These are phyloP conservation scores for Leccinum pellstonianum DNA, from an alignment of 768 basidiomycete genomes.

Conservation along the genomic window DNA sequence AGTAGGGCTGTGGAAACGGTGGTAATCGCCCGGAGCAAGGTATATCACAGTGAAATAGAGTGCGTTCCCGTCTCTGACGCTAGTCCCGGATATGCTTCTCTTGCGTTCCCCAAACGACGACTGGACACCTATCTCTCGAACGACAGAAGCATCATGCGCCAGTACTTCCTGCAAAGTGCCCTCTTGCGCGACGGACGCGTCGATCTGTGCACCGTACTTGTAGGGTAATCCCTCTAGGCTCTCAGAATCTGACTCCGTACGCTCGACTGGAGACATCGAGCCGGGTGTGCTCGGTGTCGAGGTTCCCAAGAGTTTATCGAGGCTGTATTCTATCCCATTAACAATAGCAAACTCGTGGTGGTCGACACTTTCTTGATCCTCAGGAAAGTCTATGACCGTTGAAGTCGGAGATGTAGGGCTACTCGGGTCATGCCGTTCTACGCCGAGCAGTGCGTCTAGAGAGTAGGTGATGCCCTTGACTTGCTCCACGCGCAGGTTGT, in stretches of 20 bases:
- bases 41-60: conserved; percentile 96
- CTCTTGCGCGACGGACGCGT: conserved; percentile 71
- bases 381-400: conserved; percentile 40
- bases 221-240: conserved; percentile 34
- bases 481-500: conserved; percentile 80
- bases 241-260: conserved; percentile 21
- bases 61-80: conserved; percentile 70
- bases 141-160: conserved; percentile 70
- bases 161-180: conserved; percentile 53
- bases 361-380: conserved; percentile 61
- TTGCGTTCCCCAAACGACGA: conserved; percentile 34
- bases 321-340: conserved; percentile 94
- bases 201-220: conserved; percentile 68
- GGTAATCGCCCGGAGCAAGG: conserved; percentile 97
- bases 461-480: conserved; percentile 99
- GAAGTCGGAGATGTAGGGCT: conserved; percentile 43
- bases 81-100: conserved; percentile 42
- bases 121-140: conserved; percentile 64
- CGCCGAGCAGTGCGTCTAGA: conserved; percentile 87
- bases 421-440: conserved; percentile 47
- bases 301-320: conserved; percentile 83
- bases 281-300: conserved; percentile 41
- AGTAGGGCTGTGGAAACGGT: conserved; percentile 94
- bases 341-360: conserved; percentile 93
- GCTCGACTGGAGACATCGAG: conserved; percentile 31